Percentiles rank a stretch among this genome's conserved stretches.
phyloP scores from a whole-genome alignment of 805 yeast species.

The Kuraishia borneana region DNA sequence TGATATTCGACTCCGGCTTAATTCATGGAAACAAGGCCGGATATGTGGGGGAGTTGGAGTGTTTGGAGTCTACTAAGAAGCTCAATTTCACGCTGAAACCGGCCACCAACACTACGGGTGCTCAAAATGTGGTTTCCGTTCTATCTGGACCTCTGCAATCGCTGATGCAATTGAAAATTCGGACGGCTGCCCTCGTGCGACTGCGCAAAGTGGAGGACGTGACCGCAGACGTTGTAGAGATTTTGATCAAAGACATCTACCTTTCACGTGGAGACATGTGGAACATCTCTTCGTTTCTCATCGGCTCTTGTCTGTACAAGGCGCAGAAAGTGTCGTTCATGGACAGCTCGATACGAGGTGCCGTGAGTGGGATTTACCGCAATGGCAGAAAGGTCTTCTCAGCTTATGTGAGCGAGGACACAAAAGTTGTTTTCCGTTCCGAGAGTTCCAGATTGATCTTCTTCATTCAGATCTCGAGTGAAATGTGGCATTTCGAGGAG shows the following conservation, averaged over 20 bases:
- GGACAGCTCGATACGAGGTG: constrained; percentile 47
- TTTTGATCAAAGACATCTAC: constrained; percentile 69
- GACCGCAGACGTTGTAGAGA: constrained; percentile 76
- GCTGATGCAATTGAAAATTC: constrained; percentile 50
- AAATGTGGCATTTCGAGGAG: constrained; percentile 98
- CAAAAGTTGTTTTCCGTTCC: constrained; percentile 79
- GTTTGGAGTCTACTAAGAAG: constrained; percentile 25
- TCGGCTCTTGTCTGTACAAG: constrained; percentile 52
- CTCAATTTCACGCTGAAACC: constrained; percentile 28
- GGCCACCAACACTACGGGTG: constrained; percentile 1
- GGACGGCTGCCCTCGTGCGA: constrained; percentile 54
- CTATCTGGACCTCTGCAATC: constrained; percentile 48
- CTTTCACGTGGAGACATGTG: constrained; percentile 91
- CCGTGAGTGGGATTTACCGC: constrained; percentile 51
- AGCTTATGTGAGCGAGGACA: constrained; percentile 61
- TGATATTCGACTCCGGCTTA: constrained; percentile 47
- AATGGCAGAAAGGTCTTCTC: constrained; percentile 63
- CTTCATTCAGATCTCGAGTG: constrained; percentile 80
- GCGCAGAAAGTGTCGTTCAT: constrained; percentile 57
- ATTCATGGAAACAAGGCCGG: constrained; percentile 63
- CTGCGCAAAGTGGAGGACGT: constrained; percentile 31
- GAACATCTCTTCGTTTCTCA: constrained; percentile 55
- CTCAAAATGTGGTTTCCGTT: constrained; percentile 31
- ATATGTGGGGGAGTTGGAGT: constrained; percentile 59
- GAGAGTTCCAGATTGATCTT: constrained; percentile 81